phyloP scores from a whole-genome alignment of 768 basidiomycete species.

The Tylopilus balloui region DNA sequence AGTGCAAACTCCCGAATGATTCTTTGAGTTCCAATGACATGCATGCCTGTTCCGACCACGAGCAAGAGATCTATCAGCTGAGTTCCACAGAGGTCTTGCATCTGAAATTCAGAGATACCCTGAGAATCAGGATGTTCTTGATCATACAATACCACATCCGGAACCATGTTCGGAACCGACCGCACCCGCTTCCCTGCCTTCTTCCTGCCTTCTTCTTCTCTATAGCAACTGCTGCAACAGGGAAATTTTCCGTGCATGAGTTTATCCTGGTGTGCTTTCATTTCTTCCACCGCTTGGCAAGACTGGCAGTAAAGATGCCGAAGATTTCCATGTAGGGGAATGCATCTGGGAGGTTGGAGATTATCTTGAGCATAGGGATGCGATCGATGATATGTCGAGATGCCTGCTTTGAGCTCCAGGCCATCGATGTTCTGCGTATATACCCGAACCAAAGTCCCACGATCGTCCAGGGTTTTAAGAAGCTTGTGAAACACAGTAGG shows the following conservation, averaged over 20 bases:
- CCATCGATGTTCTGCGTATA: constrained; percentile 16
- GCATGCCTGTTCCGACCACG: constrained; percentile 12
- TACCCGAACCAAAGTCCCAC: not conserved
- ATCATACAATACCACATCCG: constrained; percentile 11
- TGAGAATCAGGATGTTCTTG: constrained; percentile 5
- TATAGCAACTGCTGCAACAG: not conserved
- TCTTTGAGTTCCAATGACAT: constrained; percentile 12
- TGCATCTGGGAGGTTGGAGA: not conserved
- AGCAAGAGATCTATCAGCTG: constrained; percentile 1
- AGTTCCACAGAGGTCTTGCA: not conserved
- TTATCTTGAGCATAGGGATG: not conserved
- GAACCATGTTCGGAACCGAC: constrained; percentile 4
- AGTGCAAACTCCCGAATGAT: not conserved
- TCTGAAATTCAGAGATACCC: not conserved
- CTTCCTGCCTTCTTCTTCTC: not conserved
- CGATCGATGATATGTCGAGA: constrained; percentile 7
- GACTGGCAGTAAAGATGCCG: constrained; percentile 5
- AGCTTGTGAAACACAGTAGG: constrained; percentile 10
- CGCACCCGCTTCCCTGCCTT: not conserved
- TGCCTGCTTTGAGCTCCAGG: constrained; percentile 7
- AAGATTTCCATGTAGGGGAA: constrained; percentile 9
- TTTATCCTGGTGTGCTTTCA: not conserved
- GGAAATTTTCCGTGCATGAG: constrained; percentile 6
- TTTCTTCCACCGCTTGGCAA: constrained; percentile 1
- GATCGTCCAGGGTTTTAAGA: constrained; percentile 8